phyloP scores from a whole-genome alignment of 2,329 filamentous ascomycete genomes.

The Diaporthe longicolla region DNA sequence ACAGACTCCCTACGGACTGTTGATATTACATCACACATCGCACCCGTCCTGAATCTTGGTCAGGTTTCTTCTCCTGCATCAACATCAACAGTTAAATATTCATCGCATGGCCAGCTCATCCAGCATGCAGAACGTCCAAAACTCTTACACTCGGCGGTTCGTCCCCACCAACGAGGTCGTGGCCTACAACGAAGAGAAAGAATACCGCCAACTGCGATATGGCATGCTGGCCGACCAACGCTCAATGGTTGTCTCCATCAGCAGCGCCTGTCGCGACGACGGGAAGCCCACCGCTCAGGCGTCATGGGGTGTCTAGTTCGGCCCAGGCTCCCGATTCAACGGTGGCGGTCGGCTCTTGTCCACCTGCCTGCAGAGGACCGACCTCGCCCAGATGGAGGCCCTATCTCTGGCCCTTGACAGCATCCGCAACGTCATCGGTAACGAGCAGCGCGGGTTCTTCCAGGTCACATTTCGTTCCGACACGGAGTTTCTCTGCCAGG shows the following conservation, averaged over 20 bases:
- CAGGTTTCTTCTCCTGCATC: no score
- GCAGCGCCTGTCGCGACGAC: conserved; percentile 46
- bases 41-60: no score
- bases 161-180: conserved; percentile 20
- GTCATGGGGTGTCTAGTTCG: conserved; percentile 48
- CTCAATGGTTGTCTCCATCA: conserved; percentile 46
- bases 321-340: conserved; percentile 46
- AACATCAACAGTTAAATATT: background rate
- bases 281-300: conserved; percentile 45
- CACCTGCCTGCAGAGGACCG: no score
- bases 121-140: no score
- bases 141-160: conserved; percentile 17
- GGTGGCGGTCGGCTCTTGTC: conserved; percentile 20
- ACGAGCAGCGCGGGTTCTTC: background rate
- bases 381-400: conserved; percentile 46
- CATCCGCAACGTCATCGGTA: conserved; percentile 24
- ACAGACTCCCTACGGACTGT: no score
- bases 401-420: conserved; percentile 41
- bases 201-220: conserved; percentile 14
- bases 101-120: background rate
- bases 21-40: no score
- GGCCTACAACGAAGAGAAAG: background rate
- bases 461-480: conserved; percentile 43
- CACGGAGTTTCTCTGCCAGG: conserved; percentile 43
- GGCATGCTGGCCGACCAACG: conserved; percentile 9